phyloP scores from a whole-genome alignment of 805 yeast genomes.

The Starmerella apicola region DNA sequence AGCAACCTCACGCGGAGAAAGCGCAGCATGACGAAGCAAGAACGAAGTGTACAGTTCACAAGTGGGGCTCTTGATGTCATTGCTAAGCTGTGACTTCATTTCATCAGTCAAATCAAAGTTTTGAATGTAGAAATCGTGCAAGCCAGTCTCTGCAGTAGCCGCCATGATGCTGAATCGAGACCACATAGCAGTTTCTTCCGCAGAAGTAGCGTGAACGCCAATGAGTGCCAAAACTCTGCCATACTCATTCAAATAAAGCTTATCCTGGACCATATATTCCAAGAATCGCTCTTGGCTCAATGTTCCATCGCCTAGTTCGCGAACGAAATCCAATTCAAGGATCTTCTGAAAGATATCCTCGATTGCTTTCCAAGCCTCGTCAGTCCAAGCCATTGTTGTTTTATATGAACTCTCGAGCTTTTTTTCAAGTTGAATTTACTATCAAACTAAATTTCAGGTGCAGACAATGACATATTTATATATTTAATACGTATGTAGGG shows the following conservation, averaged over 20 bases:
- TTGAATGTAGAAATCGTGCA: conserved; percentile 14
- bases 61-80: conserved; percentile 7
- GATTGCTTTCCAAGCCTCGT: conserved; percentile 17
- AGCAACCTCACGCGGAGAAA: conserved; percentile 16
- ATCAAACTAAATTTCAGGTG: no score
- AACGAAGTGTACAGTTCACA: conserved; percentile 19
- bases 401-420: no score
- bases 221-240: conserved; percentile 14
- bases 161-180: conserved; percentile 9
- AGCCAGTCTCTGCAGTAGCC: conserved; percentile 14
- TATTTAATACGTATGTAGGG: no score
- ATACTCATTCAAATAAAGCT: conserved; percentile 17
- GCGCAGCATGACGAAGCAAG: conserved; percentile 12
- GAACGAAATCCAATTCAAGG: conserved; percentile 13
- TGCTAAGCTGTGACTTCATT: background rate
- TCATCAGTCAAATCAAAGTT: background rate
- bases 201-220: conserved; percentile 10
- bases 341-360: conserved; percentile 12
- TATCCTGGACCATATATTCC: conserved; percentile 17
- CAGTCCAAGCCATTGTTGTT: conserved; percentile 16
- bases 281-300: conserved; percentile 11
- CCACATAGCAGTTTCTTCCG: conserved; percentile 6
- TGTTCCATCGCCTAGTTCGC: conserved; percentile 15
- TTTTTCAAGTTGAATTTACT: no score
- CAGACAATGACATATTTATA: no score